Conservation (phyloP, 176 grass and related monocot species). For the Panicum miliaceum region DNA sequence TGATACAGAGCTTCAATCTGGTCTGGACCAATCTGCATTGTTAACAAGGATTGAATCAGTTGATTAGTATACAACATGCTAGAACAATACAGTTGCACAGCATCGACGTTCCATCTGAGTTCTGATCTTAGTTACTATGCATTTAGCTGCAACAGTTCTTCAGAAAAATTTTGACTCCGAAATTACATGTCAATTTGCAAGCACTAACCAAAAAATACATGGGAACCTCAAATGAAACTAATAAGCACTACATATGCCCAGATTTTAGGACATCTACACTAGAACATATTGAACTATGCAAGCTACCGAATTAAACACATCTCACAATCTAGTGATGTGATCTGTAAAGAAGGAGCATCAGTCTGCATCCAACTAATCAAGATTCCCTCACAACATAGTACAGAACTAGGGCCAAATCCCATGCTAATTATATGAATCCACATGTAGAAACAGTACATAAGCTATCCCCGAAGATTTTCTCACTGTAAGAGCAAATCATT, state of each 20-base stretch:
- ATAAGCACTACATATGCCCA: background rate
- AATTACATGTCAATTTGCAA: background rate
- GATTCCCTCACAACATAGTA: background rate
- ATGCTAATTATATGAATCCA: background rate
- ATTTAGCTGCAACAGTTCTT: background rate
- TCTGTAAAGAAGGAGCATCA: background rate
- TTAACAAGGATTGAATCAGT: constrained; percentile 34
- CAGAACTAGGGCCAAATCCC: background rate
- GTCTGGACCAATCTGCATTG: constrained; percentile 76
- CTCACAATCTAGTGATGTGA: background rate
- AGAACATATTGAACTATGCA: background rate
- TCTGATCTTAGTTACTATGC: background rate
- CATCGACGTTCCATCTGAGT: background rate
- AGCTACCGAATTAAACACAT: background rate
- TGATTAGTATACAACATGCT: background rate
- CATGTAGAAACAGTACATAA: background rate
- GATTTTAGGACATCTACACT: background rate
- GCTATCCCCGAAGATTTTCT: background rate
- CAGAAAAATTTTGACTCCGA: background rate
- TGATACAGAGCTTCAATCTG: constrained; percentile 91
- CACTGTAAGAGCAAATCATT: background rate
- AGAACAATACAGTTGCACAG: background rate
- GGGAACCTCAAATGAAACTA: background rate
- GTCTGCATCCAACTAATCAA: background rate
- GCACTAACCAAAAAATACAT: background rate